phyloP scores from a whole-genome alignment of 1,284 basidiomycete species.

The Trametes pubescens region DNA sequence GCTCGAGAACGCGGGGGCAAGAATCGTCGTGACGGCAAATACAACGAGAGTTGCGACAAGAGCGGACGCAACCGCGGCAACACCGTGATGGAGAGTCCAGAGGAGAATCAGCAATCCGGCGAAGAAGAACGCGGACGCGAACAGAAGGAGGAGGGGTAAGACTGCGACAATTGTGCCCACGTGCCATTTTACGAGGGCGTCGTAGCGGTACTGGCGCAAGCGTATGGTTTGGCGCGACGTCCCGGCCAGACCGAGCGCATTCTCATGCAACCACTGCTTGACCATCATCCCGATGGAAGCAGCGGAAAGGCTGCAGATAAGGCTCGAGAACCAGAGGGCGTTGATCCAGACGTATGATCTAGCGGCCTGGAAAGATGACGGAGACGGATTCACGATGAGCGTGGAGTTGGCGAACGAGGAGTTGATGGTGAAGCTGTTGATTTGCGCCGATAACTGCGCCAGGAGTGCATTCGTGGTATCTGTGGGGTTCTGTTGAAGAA shows the following conservation, averaged over 20 bases:
- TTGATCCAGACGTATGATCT: slow-evolving; percentile 59
- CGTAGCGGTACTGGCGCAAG: slow-evolving; percentile 12
- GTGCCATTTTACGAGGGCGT: slow-evolving; percentile 11
- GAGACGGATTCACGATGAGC: background rate
- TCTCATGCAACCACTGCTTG: slow-evolving; percentile 24
- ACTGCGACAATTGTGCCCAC: slow-evolving; percentile 12
- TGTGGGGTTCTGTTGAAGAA: background rate
- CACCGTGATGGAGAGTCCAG: slow-evolving; percentile 15
- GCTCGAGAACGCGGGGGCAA: slow-evolving; percentile 10
- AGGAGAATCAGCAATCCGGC: slow-evolving; percentile 18
- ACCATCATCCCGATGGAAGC: slow-evolving; percentile 19
- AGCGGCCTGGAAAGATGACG: background rate
- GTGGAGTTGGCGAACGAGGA: slow-evolving; percentile 13
- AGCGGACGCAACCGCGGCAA: slow-evolving; percentile 6
- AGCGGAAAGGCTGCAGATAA: slow-evolving; percentile 67
- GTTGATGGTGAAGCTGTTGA: slow-evolving; percentile 8
- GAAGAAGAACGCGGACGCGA: slow-evolving; percentile 21
- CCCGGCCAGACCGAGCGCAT: background rate
- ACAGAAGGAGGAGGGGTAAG: slow-evolving; percentile 17
- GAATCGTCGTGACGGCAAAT: background rate
- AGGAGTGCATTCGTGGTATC: background rate
- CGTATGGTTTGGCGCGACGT: background rate
- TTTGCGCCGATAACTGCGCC: slow-evolving; percentile 3
- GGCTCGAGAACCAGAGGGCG: slow-evolving; percentile 69
- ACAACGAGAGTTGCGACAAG: slow-evolving; percentile 9